Evolutionary conservation across 208 protist genomes (phyloP).

Genomic region (Wallacemonas sp.): DNA sequence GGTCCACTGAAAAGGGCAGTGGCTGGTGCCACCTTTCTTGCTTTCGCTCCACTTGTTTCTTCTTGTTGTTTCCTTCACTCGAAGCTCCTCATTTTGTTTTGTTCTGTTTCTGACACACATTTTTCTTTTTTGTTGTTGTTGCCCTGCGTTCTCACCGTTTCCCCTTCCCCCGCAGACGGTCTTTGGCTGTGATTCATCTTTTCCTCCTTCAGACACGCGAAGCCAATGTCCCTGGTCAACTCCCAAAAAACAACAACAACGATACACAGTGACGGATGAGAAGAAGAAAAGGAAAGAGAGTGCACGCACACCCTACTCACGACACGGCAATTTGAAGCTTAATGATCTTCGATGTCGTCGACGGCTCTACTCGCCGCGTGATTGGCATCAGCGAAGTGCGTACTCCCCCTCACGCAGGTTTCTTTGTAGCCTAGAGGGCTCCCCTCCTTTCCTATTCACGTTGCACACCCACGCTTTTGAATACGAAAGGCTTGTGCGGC

Average conservation of each 20-base stretch:
- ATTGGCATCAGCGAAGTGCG: no score
- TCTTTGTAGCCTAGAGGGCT: no score
- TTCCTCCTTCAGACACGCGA: neutral
- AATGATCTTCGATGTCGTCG: no score
- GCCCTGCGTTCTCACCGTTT: neutral
- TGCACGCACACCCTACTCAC: neutral
- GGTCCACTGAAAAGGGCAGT: neutral
- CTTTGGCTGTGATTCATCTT: neutral
- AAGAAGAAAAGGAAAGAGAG: conserved; percentile 13
- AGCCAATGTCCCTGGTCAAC: no score
- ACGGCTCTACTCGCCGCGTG: no score
- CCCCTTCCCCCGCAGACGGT: neutral
- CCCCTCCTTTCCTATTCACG: no score
- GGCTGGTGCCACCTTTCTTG: neutral
- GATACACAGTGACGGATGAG: neutral
- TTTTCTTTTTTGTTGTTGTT: conserved; percentile 2
- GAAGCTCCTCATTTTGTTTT: neutral
- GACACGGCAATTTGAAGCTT: no score
- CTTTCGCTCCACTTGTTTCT: neutral
- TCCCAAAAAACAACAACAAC: neutral
- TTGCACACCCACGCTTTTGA: no score
- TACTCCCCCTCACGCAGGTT: no score
- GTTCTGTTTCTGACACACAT: neutral
- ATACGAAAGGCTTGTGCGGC: no score
- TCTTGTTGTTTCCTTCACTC: neutral